Evolutionary conservation across 2,329 filamentous ascomycete species (phyloP), one percentile per base, ranked within the genome.

Genomic region (Scedosporium minutisporum): DNA sequence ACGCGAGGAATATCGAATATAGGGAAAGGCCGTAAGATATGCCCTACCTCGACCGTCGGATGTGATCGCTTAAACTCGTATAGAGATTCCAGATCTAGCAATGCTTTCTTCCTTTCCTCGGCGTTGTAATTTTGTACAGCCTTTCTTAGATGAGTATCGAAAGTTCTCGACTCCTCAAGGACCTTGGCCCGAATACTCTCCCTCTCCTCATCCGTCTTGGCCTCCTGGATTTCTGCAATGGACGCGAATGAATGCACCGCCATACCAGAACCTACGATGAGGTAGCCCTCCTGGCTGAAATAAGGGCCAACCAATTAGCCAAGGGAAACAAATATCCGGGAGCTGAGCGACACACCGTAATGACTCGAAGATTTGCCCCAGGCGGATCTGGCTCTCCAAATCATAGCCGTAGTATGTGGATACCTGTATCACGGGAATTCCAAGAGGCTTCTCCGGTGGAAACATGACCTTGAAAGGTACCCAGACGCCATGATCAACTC

Each of bases 31-130:
- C 55, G 3, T 10, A 10, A 38, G 4, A 29, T n/a, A 58, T n/a
- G 16, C 44, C 55, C 41, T 58, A 58, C 55, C 55, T 58, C 55
- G 16, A 58, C 55, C 1, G 55, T 58, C 27, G 55, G 55, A 58
- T 58, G 55, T 18, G 55, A 58, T 58, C 55, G 10, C 55, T 58
- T 58, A 21, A 58, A 58, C n/a, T 58, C 55, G 16, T 41, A 58
- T 38, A 58, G 18, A 29, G 23, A 29, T 38, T 58, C 55, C 14
- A 58, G 55, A 16, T 38, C 55, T 6, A 58, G 55, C 29, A 58
- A 21, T 18, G 55, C 23, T 9, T 33, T 58, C 55, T 41, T 58
- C 55, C 55, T 58, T 27, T 29, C 55, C 6, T 33, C 55, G 29
- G 55, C 55, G n/a, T 58, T 33, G 23, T 18, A 6, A 7, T 58